phyloP scores from a whole-genome alignment of 179 eudicot species.

The Gypsophila paniculata region DNA sequence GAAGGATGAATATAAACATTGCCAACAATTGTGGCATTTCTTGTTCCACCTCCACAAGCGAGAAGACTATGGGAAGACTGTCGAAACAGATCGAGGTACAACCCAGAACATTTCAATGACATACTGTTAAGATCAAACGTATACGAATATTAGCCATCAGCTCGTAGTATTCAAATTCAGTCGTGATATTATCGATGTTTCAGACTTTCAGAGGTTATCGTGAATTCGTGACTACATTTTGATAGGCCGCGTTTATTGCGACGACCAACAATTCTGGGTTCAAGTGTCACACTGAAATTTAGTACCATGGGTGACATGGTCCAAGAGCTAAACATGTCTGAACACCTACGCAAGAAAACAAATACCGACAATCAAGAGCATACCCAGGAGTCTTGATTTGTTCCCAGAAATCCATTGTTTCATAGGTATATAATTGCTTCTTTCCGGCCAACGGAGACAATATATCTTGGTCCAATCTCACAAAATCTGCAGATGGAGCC shows the following conservation, averaged over 20 bases:
- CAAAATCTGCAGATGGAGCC: conserved; percentile 56
- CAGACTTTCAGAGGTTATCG: too few relatives aligned
- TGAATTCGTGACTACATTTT: too few relatives aligned
- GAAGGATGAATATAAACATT: conserved; percentile 96
- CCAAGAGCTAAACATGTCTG: too few relatives aligned
- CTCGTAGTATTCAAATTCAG: too few relatives aligned
- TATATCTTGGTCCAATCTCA: conserved; percentile 80
- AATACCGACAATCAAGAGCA: conserved; percentile 9
- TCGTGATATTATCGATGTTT: too few relatives aligned
- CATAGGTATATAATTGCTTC: conserved; percentile 64
- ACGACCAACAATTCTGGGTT: neutral
- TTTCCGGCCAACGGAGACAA: conserved; percentile 84
- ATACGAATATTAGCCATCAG: conserved; percentile 17
- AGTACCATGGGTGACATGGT: too few relatives aligned
- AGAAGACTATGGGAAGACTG: conserved; percentile 52
- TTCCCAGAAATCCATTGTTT: conserved; percentile 78
- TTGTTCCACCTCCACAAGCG: conserved; percentile 69
- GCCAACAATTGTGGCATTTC: conserved; percentile 57
- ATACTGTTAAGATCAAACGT: conserved; percentile 43
- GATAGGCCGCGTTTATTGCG: neutral
- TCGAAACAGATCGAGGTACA: conserved; percentile 56
- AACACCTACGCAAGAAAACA: neutral
- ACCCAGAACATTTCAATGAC: conserved; percentile 81
- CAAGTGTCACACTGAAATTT: too few relatives aligned
- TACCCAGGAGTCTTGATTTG: conserved; percentile 86